Conservation (phyloP, 352 stramenopile species). For the Hyaloperonospora brassicae region DNA sequence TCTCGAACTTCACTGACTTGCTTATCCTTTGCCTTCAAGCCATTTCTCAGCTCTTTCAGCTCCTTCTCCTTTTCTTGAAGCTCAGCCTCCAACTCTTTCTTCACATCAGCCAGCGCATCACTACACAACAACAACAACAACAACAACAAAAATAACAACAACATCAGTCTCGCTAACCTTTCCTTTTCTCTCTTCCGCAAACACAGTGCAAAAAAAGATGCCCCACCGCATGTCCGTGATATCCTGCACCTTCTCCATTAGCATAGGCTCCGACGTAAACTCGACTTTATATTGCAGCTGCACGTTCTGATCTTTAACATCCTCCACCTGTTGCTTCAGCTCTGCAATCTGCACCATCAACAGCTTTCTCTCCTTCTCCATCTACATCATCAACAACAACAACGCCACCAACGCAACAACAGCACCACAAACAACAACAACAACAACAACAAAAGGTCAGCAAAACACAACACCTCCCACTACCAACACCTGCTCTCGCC, state of each 20-base stretch:
- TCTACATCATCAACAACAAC: constrained; percentile 27
- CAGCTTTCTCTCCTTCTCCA: constrained; percentile 67
- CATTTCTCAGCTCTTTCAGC: constrained; percentile 29
- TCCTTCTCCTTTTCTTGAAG: constrained; percentile 58
- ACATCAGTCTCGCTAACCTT: too few species aligned
- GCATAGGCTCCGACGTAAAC: constrained; percentile 74
- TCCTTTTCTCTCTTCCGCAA: too few species aligned
- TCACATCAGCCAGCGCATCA: constrained; percentile 58
- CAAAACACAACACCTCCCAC: too few species aligned
- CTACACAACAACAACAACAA: constrained; percentile 8
- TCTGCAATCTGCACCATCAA: constrained; percentile 31
- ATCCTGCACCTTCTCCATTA: constrained; percentile 73
- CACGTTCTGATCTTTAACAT: constrained; percentile 73
- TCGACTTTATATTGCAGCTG: constrained; percentile 82
- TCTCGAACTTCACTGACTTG: constrained; percentile 28
- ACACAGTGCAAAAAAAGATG: too few species aligned
- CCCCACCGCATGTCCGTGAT: constrained; percentile 62
- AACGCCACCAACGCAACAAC: not conserved
- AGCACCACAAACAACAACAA: too few species aligned
- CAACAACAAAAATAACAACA: too few species aligned
- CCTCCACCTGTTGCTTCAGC: constrained; percentile 55
- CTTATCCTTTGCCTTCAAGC: constrained; percentile 35
- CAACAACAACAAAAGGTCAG: too few species aligned
- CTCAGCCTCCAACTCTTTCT: constrained; percentile 59
- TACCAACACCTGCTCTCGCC: not conserved